phyloP scores from a whole-genome alignment of 1,139 yeast species.

The Saccharomycopsis hybrid region DNA sequence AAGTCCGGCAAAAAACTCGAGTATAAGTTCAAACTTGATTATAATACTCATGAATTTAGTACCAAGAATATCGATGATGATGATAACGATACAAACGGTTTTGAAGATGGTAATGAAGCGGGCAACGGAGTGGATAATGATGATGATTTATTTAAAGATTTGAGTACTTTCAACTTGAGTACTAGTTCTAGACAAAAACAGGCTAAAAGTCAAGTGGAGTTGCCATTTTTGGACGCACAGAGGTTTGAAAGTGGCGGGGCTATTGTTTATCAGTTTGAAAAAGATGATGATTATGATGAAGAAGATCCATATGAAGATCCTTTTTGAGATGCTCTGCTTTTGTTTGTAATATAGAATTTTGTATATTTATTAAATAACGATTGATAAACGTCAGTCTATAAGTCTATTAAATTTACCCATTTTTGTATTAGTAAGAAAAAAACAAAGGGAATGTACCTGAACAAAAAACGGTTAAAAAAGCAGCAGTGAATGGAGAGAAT shows the following conservation, averaged over 20 bases:
- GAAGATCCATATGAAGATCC: slow-evolving; percentile 98
- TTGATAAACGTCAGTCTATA: no score
- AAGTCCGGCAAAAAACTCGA: slow-evolving; percentile 75
- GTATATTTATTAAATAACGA: no score
- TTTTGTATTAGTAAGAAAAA: no score
- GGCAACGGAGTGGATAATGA: slow-evolving; percentile 33
- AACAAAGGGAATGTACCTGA: no score
- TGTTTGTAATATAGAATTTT: no score
- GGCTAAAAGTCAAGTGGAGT: slow-evolving; percentile 78
- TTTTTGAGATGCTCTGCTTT: no score
- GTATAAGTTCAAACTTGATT: slow-evolving; percentile 49
- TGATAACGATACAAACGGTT: slow-evolving; percentile 32
- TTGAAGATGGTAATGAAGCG: slow-evolving; percentile 30
- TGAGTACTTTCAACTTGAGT: slow-evolving; percentile 82
- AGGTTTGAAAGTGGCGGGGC: slow-evolving; percentile 79
- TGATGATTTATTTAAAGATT: slow-evolving; percentile 48
- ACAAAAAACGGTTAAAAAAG: no score
- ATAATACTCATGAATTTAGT: slow-evolving; percentile 36
- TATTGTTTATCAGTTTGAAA: slow-evolving; percentile 52
- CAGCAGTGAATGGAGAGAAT: no score
- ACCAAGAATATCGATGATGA: slow-evolving; percentile 27
- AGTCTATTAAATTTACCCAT: no score
- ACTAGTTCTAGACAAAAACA: slow-evolving; percentile 68
- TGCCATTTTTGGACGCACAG: slow-evolving; percentile 89
- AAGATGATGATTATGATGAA: slow-evolving; percentile 82